Base-by-base conservation (phyloP, 176 grass and related monocot species). In the Aegilops tauschii region DNA sequence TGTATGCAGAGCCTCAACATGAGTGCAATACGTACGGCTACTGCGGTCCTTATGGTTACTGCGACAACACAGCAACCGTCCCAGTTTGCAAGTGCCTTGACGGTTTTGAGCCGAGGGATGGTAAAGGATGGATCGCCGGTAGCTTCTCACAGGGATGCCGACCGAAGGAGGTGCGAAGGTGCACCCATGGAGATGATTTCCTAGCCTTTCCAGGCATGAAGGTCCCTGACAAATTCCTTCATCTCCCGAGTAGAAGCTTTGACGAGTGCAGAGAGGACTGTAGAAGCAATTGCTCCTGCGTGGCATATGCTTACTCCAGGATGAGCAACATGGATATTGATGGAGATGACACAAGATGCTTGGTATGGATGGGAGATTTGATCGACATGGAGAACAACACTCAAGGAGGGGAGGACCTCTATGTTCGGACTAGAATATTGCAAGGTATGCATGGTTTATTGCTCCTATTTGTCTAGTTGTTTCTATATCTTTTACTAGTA, bases 251-350 rank as follows among this genome's bases (percentile, higher is more conserved):
- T 5, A 76, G 37, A 56, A 97, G 80, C 42, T 93, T 90, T 9
- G 47, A 89, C 16, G 69, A 79, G 36, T 91, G 86, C 73, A 68
- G 13, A 2, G 92, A 28, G 11, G 61, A 87, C 45, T 97, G 92
- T 40, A 78, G 10, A 21, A 83, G 58, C 56, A 90, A 93, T 69
- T 93, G 89, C 68, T 84, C 92, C 5, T 94, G 94, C 5, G 4
- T 74, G 42, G 94, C 92, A 28, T 97, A 92, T 82, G 89, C 94
- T 79, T 87, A 87, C 50, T 76, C 74, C 20, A 90, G 21, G 32
- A 79, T 75, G 80, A 87, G 80, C 66, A 84, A 10, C 56, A 80
- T 50, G 29, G 66, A 9, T 32, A 79, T 79, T 13, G 37, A 73
- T 78, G 86, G 70, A 12, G 83, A 83, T 75, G 73, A 61, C 17